Percentiles rank a stretch among this genome's conserved stretches.
Evolutionary conservation across 768 basidiomycete genomes (phyloP).

Genomic region (Clitopilus hobsonii): DNA sequence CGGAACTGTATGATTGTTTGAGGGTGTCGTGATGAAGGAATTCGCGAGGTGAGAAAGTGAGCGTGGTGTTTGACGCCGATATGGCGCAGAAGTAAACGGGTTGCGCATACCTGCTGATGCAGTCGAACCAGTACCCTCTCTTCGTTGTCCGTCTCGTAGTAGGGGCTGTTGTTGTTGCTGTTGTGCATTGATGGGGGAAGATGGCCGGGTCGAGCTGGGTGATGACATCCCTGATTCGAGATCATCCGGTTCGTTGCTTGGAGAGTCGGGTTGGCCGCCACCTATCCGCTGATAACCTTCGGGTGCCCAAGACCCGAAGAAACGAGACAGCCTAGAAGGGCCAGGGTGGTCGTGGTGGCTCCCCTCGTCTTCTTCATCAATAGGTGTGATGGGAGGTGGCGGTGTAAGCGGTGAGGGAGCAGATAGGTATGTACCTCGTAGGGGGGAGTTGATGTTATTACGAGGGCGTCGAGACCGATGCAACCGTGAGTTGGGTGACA

Average conservation of each 20-base stretch:
- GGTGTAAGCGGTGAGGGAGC: conserved; percentile 42
- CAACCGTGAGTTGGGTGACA: conserved; percentile 45
- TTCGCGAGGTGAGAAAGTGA: conserved; percentile 66
- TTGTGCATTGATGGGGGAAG: conserved; percentile 44
- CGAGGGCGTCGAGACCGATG: conserved; percentile 60
- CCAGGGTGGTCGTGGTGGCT: conserved; percentile 25
- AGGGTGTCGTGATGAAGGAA: conserved; percentile 50
- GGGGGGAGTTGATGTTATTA: conserved; percentile 46
- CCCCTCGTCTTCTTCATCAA: conserved; percentile 59
- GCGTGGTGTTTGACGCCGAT: conserved; percentile 54
- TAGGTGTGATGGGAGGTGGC: conserved; percentile 72
- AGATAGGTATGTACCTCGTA: conserved; percentile 47
- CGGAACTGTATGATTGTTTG: too few species aligned
- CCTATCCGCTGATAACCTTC: conserved; percentile 28
- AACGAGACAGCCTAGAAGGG: conserved; percentile 36
- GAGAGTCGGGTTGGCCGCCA: conserved; percentile 8
- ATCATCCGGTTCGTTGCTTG: conserved; percentile 21
- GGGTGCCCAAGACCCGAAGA: conserved; percentile 9
- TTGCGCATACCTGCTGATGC: conserved; percentile 72
- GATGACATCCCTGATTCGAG: conserved; percentile 29
- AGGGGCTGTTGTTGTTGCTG: not conserved
- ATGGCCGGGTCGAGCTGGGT: conserved; percentile 50
- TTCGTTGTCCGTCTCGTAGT: not conserved
- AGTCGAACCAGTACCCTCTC: not conserved
- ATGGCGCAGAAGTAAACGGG: conserved; percentile 58